Conservation (phyloP, 257 asterid genomes). For the Cynanchum wilfordii region DNA sequence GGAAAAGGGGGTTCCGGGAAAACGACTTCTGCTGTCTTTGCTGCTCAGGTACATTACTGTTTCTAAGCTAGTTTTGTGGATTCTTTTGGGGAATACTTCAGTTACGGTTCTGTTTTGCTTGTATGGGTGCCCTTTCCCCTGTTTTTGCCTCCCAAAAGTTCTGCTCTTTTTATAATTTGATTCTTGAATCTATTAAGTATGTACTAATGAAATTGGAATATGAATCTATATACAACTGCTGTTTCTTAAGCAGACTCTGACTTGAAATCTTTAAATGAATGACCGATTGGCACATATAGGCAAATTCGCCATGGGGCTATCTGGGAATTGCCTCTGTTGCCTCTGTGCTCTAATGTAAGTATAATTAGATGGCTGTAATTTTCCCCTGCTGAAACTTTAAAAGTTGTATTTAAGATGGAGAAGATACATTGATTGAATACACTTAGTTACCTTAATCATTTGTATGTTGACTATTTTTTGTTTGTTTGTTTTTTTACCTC, state of each 20-base stretch:
- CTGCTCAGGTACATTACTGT: conserved; percentile 71
- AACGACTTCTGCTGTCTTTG: conserved; percentile 82
- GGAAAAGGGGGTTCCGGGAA: conserved; percentile 99
- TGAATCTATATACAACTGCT: neutral
- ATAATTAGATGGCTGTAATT: neutral
- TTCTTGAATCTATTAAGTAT: neutral
- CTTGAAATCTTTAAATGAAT: neutral
- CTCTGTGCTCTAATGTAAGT: neutral
- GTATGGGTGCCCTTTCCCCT: neutral
- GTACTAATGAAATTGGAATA: neutral
- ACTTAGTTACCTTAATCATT: neutral
- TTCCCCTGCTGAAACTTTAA: too few species aligned
- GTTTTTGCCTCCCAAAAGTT: neutral
- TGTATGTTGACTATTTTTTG: neutral
- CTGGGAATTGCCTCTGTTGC: neutral
- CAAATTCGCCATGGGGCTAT: neutral
- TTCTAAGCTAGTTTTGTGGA: neutral
- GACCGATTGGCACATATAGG: neutral
- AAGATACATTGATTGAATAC: too few species aligned
- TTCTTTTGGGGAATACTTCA: neutral
- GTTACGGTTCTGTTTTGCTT: neutral
- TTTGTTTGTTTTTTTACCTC: too few species aligned
- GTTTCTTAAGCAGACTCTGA: neutral
- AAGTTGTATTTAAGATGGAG: too few species aligned
- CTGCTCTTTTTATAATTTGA: neutral